Evolutionary conservation across 352 stramenopile species (phyloP).

Genomic region (Pythium plurisporium): DNA sequence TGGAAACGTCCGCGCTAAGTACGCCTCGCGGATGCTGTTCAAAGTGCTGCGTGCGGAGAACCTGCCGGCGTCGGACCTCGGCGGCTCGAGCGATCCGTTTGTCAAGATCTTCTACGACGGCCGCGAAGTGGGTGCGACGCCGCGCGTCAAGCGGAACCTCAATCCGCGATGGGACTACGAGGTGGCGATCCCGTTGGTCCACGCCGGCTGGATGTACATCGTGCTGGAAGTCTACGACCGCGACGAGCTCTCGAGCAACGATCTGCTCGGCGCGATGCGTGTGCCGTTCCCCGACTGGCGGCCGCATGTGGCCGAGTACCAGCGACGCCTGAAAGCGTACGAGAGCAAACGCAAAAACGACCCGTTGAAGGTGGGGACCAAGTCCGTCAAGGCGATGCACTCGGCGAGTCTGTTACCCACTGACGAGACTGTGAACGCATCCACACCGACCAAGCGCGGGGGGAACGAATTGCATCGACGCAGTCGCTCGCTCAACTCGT

Average conservation of each 20-base stretch:
- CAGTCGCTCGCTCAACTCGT: slow-evolving; percentile 22
- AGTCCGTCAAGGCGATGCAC: slow-evolving; percentile 23
- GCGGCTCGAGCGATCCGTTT: slow-evolving; percentile 70
- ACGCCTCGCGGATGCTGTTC: slow-evolving; percentile 50
- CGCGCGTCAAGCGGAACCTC: slow-evolving; percentile 61
- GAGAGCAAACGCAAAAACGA: slow-evolving; percentile 7
- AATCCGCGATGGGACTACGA: slow-evolving; percentile 75
- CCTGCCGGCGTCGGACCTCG: slow-evolving; percentile 53
- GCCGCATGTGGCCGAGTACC: slow-evolving; percentile 39
- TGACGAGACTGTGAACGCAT: slow-evolving; percentile 12
- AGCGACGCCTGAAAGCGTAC: slow-evolving; percentile 21
- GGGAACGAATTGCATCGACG: slow-evolving; percentile 20
- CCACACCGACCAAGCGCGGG: slow-evolving; percentile 1
- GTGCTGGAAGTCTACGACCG: slow-evolving; percentile 70
- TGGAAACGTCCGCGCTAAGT: too few relatives aligned
- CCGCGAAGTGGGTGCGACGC: slow-evolving; percentile 64
- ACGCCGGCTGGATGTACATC: slow-evolving; percentile 56
- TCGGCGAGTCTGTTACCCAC: slow-evolving; percentile 18
- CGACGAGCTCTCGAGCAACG: slow-evolving; percentile 65
- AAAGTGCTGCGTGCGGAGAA: slow-evolving; percentile 77
- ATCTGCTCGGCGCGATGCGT: slow-evolving; percentile 61
- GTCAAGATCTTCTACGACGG: slow-evolving; percentile 71
- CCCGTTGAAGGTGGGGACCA: neutral
- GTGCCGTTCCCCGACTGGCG: slow-evolving; percentile 72
- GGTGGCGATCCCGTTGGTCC: slow-evolving; percentile 48